Conservation (phyloP, 1,284 basidiomycete species). For the Boletus sp. region DNA sequence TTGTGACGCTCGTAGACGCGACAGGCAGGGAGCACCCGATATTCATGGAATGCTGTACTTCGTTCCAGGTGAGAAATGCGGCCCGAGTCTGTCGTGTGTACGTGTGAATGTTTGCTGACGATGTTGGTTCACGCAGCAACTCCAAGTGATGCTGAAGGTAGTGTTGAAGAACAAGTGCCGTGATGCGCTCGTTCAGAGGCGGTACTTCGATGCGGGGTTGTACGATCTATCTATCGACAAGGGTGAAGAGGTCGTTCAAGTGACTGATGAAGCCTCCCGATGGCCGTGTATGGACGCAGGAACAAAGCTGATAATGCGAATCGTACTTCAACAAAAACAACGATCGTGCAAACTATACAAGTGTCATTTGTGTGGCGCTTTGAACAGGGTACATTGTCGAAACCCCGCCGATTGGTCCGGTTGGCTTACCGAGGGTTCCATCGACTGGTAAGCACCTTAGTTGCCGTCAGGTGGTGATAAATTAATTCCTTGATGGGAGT, state of each 20-base stretch:
- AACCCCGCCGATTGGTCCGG: conserved; percentile 20
- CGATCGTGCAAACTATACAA: conserved; percentile 17
- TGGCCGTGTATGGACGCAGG: conserved; percentile 28
- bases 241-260: conserved; percentile 22
- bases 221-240: conserved; percentile 27
- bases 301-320: conserved; percentile 26
- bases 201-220: conserved; percentile 24
- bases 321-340: conserved; percentile 26
- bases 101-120: neutral
- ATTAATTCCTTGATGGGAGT: neutral
- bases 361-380: conserved; percentile 25
- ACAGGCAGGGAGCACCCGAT: conserved; percentile 28
- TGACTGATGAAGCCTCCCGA: conserved; percentile 21
- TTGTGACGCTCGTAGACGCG: conserved; percentile 26
- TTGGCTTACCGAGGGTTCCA: conserved; percentile 29
- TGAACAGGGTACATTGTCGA: conserved; percentile 21
- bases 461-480: neutral
- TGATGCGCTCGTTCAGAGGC: conserved; percentile 25
- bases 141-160: conserved; percentile 18
- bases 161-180: conserved; percentile 18
- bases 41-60: conserved; percentile 26
- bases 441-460: conserved; percentile 19
- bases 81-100: neutral
- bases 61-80: conserved; percentile 21
- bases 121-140: conserved; percentile 16